Evolutionary conservation across 129 eudicot species (phyloP).

Genomic region (Artemisia argyi): DNA sequence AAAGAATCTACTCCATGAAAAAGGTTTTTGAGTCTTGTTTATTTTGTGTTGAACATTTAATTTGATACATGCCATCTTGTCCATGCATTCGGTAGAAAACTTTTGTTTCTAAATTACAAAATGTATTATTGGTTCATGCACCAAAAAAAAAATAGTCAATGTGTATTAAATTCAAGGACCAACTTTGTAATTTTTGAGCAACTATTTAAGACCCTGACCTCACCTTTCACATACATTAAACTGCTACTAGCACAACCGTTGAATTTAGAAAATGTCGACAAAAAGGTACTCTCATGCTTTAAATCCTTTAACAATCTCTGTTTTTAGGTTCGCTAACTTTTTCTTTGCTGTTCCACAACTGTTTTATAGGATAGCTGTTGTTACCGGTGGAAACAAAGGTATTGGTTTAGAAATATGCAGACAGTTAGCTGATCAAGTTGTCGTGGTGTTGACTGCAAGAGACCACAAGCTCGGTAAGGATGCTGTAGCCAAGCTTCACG

Average conservation of each 20-base stretch:
- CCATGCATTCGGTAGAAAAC: too few relatives aligned
- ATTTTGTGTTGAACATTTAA: too few relatives aligned
- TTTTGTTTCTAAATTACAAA: too few relatives aligned
- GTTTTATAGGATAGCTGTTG: constrained; percentile 33
- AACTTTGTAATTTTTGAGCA: background rate
- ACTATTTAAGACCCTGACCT: background rate
- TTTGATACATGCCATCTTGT: too few relatives aligned
- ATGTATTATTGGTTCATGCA: too few relatives aligned
- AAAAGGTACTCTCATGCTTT: constrained; percentile 9
- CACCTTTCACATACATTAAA: background rate
- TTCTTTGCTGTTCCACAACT: constrained; percentile 2
- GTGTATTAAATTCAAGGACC: background rate
- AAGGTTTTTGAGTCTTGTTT: too few relatives aligned
- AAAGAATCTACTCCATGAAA: too few relatives aligned
- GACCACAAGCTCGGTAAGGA: constrained; percentile 34
- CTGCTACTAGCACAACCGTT: background rate
- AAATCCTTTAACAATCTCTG: background rate
- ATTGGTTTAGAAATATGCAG: constrained; percentile 44
- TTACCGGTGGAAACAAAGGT: constrained; percentile 55
- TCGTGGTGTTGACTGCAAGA: constrained; percentile 45
- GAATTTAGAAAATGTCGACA: constrained; percentile 10
- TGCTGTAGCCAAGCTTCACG: constrained; percentile 28
- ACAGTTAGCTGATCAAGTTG: constrained; percentile 30
- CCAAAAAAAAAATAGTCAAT: too few relatives aligned
- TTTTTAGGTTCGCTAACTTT: background rate